Evolutionary conservation across 2,329 filamentous ascomycete genomes (phyloP).

Genomic region (Arthrobotrys entomopaga): DNA sequence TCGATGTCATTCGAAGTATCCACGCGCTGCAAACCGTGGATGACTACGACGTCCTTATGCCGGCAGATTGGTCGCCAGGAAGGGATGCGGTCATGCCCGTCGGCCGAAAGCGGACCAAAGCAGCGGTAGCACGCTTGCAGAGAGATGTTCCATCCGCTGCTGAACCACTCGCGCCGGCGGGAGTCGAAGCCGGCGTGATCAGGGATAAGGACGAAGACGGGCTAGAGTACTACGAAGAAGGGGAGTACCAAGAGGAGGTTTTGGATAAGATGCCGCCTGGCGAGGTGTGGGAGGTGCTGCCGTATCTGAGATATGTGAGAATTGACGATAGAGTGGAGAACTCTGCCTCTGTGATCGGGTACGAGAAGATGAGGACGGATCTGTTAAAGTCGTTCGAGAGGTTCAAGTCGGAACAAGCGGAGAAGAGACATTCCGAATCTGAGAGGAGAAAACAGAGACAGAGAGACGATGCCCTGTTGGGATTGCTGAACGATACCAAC

Average conservation of each 20-base stretch:
- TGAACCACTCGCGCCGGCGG: constrained; percentile 8
- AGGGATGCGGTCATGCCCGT: constrained; percentile 42
- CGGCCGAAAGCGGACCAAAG: constrained; percentile 12
- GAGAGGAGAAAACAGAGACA: constrained; percentile 11
- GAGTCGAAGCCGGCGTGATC: constrained; percentile 6
- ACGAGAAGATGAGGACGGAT: constrained; percentile 46
- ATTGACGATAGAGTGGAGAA: constrained; percentile 52
- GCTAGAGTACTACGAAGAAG: constrained; percentile 20
- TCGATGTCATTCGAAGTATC: constrained; percentile 38
- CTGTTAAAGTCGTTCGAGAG: constrained; percentile 41
- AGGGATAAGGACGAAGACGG: constrained; percentile 44
- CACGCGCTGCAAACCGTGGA: constrained; percentile 45
- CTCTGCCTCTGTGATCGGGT: constrained; percentile 48
- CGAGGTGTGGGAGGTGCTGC: constrained; percentile 47
- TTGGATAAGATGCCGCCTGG: constrained; percentile 47
- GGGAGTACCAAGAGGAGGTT: constrained; percentile 27
- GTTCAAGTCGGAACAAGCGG: constrained; percentile 36
- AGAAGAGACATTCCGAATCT: constrained; percentile 13
- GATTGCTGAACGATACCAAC: constrained; percentile 15
- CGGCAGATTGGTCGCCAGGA: constrained; percentile 41
- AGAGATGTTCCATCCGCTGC: constrained; percentile 16
- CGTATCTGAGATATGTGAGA: constrained; percentile 44
- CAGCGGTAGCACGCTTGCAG: constrained; percentile 23
- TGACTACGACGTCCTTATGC: constrained; percentile 46
- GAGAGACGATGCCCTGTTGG: constrained; percentile 22